Percentiles rank a stretch among this genome's conserved stretches.
Conservation (phyloP, 1,284 basidiomycete species). For the Athelia psychrophila region DNA sequence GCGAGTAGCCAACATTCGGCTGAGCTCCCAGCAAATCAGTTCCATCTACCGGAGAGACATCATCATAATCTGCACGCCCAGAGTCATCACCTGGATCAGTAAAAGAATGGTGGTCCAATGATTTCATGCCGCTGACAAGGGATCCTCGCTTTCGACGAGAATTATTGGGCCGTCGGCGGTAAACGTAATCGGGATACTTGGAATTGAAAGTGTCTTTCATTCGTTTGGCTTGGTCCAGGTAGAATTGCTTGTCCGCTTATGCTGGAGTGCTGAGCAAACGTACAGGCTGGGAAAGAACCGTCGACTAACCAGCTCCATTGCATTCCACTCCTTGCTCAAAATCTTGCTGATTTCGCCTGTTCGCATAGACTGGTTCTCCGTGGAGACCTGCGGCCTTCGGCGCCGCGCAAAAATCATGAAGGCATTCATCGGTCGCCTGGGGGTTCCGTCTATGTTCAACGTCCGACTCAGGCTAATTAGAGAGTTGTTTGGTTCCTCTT, state of each 20-base stretch:
- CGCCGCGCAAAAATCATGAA: conserved; percentile 89
- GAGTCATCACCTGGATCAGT: conserved; percentile 35
- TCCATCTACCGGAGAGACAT: conserved; percentile 33
- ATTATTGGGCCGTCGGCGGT: conserved; percentile 80
- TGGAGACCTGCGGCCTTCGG: conserved; percentile 74
- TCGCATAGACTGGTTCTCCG: conserved; percentile 80
- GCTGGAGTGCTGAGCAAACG: conserved; percentile 9
- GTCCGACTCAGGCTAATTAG: conserved; percentile 65
- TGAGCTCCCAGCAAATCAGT: conserved; percentile 24
- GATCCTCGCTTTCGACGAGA: conserved; percentile 66
- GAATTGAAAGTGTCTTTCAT: conserved; percentile 80
- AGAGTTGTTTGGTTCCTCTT: conserved; percentile 49
- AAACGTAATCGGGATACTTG: conserved; percentile 86
- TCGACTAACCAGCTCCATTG: conserved; percentile 66
- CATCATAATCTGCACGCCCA: conserved; percentile 32
- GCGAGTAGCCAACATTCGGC: conserved; percentile 16
- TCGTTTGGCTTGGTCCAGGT: conserved; percentile 78
- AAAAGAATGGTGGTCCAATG: conserved; percentile 7
- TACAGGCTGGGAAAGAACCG: conserved; percentile 9
- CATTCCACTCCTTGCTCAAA: conserved; percentile 76
- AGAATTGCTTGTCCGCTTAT: conserved; percentile 79
- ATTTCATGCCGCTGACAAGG: conserved; percentile 35
- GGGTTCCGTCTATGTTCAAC: conserved; percentile 79
- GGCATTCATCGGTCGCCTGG: conserved; percentile 85
- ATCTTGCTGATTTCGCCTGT: conserved; percentile 85